Evolutionary conservation across 495 filamentous ascomycete genomes (phyloP).

Genomic region (Penicilliopsis zonata): DNA sequence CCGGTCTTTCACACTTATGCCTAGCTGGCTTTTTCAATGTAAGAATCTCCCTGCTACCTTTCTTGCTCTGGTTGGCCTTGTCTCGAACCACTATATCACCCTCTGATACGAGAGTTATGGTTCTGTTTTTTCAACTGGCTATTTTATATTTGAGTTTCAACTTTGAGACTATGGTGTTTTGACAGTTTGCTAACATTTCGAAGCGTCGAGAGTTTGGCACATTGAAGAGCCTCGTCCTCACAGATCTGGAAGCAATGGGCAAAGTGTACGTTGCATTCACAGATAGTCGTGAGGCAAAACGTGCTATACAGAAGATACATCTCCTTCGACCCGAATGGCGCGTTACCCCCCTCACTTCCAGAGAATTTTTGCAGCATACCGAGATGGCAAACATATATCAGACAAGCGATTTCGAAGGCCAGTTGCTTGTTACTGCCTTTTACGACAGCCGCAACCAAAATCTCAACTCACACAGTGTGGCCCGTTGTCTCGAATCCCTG

Average conservation of each 20-base stretch:
- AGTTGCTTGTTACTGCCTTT: slow-evolving; percentile 16
- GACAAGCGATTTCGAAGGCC: slow-evolving; percentile 23
- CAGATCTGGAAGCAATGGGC: slow-evolving; percentile 18
- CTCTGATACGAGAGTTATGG: no score
- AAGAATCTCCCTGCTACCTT: slow-evolving; percentile 3
- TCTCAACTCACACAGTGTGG: slow-evolving; percentile 10
- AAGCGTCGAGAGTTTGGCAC: slow-evolving; percentile 24
- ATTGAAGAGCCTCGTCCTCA: slow-evolving; percentile 17
- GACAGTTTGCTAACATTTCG: slow-evolving; percentile 2
- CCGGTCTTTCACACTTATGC: slow-evolving; percentile 14
- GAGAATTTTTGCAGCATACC: slow-evolving; percentile 19
- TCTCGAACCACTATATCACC: not conserved
- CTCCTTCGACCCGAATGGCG: slow-evolving; percentile 34
- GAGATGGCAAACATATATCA: slow-evolving; percentile 16
- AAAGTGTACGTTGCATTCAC: slow-evolving; percentile 43
- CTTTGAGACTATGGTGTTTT: not conserved
- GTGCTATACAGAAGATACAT: slow-evolving; percentile 30
- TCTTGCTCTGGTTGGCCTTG: not conserved
- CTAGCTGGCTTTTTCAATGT: slow-evolving; percentile 22
- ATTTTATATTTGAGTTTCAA: no score
- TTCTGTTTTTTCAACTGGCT: slow-evolving; percentile 1
- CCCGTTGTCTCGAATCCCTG: slow-evolving; percentile 27
- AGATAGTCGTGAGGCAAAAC: slow-evolving; percentile 45
- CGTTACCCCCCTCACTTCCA: slow-evolving; percentile 34
- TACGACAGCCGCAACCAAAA: slow-evolving; percentile 12